A percentile compares a stretch with the other conserved stretches of the same genome.
These are phyloP conservation scores for Corylus avellana DNA, from an alignment of 306 rosid genomes.

Conservation along the genomic window DNA sequence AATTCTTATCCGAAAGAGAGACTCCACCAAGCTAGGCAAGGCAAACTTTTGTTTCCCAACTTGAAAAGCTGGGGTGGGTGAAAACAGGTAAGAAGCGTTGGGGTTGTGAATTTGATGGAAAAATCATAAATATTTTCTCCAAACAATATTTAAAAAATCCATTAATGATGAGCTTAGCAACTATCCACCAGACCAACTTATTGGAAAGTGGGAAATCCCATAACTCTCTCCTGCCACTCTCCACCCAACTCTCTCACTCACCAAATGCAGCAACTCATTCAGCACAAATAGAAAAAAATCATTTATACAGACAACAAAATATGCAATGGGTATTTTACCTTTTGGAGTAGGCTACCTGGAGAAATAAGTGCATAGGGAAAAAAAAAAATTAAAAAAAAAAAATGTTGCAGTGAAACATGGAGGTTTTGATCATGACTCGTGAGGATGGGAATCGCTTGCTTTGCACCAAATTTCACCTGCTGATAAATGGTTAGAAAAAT, in stretches of 20 bases:
- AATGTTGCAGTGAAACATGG: neutral
- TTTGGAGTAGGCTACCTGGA: neutral
- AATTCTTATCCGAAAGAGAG: neutral
- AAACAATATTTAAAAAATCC: neutral
- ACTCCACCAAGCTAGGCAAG: neutral
- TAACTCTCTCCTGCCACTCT: slow-evolving; percentile 23
- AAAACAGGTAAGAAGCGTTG: neutral
- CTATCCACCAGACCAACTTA: slow-evolving; percentile 28
- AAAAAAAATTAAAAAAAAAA: neutral
- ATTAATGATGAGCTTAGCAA: slow-evolving; percentile 7
- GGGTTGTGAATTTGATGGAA: slow-evolving; percentile 11
- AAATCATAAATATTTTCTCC: too few relatives aligned
- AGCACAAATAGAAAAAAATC: slow-evolving; percentile 7
- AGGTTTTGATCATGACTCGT: neutral
- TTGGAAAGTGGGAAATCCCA: slow-evolving; percentile 26
- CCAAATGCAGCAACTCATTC: slow-evolving; percentile 8
- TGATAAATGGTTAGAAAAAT: slow-evolving; percentile 22
- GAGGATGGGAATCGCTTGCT: slow-evolving; percentile 8
- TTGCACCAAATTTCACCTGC: slow-evolving; percentile 13
- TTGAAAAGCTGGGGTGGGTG: slow-evolving; percentile 11
- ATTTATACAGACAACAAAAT: slow-evolving; percentile 13
- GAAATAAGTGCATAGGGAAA: neutral
- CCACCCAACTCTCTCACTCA: slow-evolving; percentile 25
- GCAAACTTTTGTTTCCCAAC: slow-evolving; percentile 2
- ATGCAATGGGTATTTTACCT: neutral